Base-by-base conservation (phyloP, 2,329 filamentous ascomycete species). In the Diaporthe ilicicola region DNA sequence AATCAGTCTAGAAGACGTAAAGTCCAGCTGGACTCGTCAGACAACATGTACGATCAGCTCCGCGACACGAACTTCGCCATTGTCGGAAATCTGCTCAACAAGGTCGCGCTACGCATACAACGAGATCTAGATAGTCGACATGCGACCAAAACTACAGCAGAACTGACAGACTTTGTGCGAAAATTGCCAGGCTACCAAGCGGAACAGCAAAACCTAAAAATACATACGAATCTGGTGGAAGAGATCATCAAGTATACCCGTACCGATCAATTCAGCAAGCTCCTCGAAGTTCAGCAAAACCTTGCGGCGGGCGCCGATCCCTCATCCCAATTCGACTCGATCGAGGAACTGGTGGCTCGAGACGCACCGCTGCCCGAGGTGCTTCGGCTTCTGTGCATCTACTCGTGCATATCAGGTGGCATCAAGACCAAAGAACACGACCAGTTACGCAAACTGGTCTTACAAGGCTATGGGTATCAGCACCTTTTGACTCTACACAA, bases 1-100 rank as follows among this genome's bases (percentile, higher is more conserved):
- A 80, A 86, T 70, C 81, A 92, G 82, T 82, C 91, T 81, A 85
- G 91, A 77, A 98, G 97, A 80, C 90, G 94, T 67, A 97, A 97
- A 76, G 92, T 99, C 55, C 89, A 93, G 76, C 88, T 99, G 1
- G 95, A 98, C 79, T 93, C 93, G 3, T 94, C 92, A 17, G 97
- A 99, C 79, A 93, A 93, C 74, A 86, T 99, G 13, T 99, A 95
- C 79, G 91, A 91, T 59, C 93, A 97, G 75, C 86, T 99, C 4
- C 91, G 95, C 69, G 94, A 98, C 79, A 91, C 93, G 50, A 99
- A 99, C 79, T 99, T 98, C 80, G 95, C 95, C 44, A 94, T 97
- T 68, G 94, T 99, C 48, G 96, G 96, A 17, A 91, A 90, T 66
- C 84, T 97, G 10, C 86, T 99, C 73, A 97, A 98, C 81, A 95